A percentile compares a stretch with the other conserved stretches of the same genome.
Conservation (phyloP, 805 yeast species). For the Blastobotrys americana region DNA sequence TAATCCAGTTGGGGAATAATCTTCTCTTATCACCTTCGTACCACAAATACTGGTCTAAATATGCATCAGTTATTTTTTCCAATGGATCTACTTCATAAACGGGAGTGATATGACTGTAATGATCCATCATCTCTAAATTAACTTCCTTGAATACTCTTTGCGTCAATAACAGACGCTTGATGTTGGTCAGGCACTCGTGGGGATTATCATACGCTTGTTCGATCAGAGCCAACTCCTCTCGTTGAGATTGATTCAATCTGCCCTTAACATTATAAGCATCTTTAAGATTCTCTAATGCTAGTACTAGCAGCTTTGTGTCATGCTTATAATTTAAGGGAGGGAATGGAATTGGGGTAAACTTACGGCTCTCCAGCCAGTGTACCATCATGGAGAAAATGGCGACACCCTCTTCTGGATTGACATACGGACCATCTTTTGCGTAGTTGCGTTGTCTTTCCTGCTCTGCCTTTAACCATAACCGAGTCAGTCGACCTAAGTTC, state of each 20-base stretch:
- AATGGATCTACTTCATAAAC: slow-evolving; percentile 84
- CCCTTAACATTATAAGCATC: slow-evolving; percentile 71
- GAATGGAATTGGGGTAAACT: slow-evolving; percentile 82
- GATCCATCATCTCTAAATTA: slow-evolving; percentile 82
- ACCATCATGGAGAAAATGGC: slow-evolving; percentile 81
- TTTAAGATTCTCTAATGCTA: slow-evolving; percentile 84
- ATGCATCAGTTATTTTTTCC: slow-evolving; percentile 94
- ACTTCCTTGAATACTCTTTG: slow-evolving; percentile 91
- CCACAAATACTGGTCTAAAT: slow-evolving; percentile 92
- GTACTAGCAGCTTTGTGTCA: slow-evolving; percentile 80
- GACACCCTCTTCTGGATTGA: slow-evolving; percentile 83
- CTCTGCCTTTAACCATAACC: slow-evolving; percentile 88
- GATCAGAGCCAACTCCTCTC: slow-evolving; percentile 87
- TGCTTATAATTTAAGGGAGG: slow-evolving; percentile 90
- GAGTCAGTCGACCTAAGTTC: slow-evolving; percentile 82
- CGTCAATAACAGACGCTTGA: slow-evolving; percentile 73
- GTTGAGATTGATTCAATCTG: slow-evolving; percentile 73
- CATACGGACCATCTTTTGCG: slow-evolving; percentile 79
- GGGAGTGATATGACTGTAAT: slow-evolving; percentile 75
- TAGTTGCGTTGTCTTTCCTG: slow-evolving; percentile 79
- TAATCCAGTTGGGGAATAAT: slow-evolving; percentile 91
- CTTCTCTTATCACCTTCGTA: slow-evolving; percentile 85
- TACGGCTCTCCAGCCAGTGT: slow-evolving; percentile 79
- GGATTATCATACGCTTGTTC: slow-evolving; percentile 98
- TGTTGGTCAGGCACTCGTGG: slow-evolving; percentile 78